Base-by-base conservation (phyloP, 2,329 filamentous ascomycete genomes). In the Penicillium sp. region DNA sequence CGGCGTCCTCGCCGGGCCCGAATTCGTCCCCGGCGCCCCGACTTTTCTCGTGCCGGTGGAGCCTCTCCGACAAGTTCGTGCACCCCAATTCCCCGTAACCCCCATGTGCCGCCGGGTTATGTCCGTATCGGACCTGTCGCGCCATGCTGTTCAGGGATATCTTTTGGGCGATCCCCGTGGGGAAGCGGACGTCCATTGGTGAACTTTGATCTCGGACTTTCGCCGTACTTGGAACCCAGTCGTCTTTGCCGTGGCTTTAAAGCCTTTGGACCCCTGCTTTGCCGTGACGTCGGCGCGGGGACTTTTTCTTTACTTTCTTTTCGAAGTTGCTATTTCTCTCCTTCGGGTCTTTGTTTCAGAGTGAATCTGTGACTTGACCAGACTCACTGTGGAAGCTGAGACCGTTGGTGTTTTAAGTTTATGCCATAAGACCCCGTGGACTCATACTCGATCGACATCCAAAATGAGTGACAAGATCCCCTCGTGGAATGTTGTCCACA, bases 401-500 rank as follows among this genome's bases (percentile, higher is more conserved):
- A 4, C 8, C 22, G 22, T 25, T 25, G 8, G 4, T 7, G 22
- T 25, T n/a, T n/a, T n/a, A n/a, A n/a, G n/a, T n/a, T 30, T n/a
- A 46, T 41, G 37, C 44, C 14, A 33, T 14, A 34, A 35, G 10
- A 8, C 35, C 27, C 7, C 11, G 27, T 16, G 7, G 30, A 27
- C 13, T 16, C 13, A 13, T 14, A 19, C 12, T 9, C 18, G 8
- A 29, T n/a, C 4, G n/a, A 36, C 12, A 13, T 16, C 44, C 57
- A 63, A 45, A 35, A 72, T 70, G 64, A 65, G 64, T 50, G 68
- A 71, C 53, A 62, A 64, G 43, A 74, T 74, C 30, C 59, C 66
- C 1, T 63, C 60, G 48, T 72, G 66, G 68, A 78, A 77, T 66
- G 71, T 81, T 10, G 77, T 78, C 47, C 74, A 81, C 63, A 72